Conservation (phyloP, 1,139 yeast species). For the Candida smagusa region DNA sequence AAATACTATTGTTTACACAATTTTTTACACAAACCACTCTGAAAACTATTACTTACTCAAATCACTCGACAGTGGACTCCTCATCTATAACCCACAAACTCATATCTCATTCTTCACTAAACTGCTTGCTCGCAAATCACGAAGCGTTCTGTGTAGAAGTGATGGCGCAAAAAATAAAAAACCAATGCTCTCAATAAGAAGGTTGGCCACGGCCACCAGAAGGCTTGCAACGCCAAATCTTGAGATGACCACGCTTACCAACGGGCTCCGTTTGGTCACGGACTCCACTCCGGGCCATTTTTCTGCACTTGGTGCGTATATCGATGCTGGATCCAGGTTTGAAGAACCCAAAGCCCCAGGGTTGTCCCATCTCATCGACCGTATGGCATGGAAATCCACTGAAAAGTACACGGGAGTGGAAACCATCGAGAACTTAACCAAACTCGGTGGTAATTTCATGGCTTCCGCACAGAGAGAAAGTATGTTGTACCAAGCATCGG, state of each 20-base stretch:
- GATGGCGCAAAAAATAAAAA: too few species aligned
- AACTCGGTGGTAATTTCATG: constrained; percentile 91
- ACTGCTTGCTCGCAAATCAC: too few species aligned
- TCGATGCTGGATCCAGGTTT: constrained; percentile 87
- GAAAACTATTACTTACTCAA: too few species aligned
- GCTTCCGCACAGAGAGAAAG: constrained; percentile 92
- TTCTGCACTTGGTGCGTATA: constrained; percentile 83
- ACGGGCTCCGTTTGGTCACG: constrained; percentile 82
- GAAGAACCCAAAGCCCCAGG: constrained; percentile 63
- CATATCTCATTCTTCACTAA: too few species aligned
- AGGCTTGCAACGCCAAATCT: constrained; percentile 24
- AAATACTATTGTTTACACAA: too few species aligned
- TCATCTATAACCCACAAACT: too few species aligned
- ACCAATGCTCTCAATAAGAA: constrained; percentile 1
- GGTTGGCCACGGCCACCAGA: not conserved
- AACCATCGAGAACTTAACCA: constrained; percentile 74
- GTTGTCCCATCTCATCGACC: constrained; percentile 77
- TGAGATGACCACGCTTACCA: constrained; percentile 54
- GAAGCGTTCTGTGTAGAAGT: too few species aligned
- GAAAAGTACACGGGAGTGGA: constrained; percentile 55
- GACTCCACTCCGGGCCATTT: constrained; percentile 90
- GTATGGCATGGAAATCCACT: constrained; percentile 86
- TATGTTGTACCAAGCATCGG: constrained; percentile 90
- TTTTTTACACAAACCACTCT: too few species aligned
- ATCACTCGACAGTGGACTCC: too few species aligned